Conservation (phyloP, 768 basidiomycete species). For the Melanogaster broomeanus region DNA sequence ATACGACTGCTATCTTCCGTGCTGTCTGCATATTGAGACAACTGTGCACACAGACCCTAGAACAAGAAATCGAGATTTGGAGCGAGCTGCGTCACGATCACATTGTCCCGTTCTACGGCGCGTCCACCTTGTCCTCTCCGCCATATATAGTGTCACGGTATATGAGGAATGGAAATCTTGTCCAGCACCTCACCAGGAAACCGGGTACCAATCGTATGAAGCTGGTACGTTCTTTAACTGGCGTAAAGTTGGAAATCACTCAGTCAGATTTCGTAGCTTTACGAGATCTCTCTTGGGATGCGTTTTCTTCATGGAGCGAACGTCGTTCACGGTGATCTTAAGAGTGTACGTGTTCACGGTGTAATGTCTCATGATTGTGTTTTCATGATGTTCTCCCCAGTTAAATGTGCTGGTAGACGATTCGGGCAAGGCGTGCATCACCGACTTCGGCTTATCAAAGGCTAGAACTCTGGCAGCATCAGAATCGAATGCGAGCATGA, state of each 20-base stretch:
- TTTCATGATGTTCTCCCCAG: conserved; percentile 12
- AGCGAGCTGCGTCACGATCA: conserved; percentile 10
- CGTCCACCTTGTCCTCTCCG: conserved; percentile 2
- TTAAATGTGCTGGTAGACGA: conserved; percentile 36
- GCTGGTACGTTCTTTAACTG: background rate
- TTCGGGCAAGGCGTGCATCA: conserved; percentile 28
- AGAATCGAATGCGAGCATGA: conserved; percentile 17
- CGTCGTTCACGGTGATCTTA: conserved; percentile 32
- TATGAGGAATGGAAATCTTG: conserved; percentile 6
- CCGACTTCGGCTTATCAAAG: conserved; percentile 36
- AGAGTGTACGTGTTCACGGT: conserved; percentile 16
- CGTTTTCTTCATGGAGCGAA: conserved; percentile 13
- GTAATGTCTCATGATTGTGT: background rate
- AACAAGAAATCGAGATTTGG: conserved; percentile 13
- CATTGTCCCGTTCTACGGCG: conserved; percentile 14
- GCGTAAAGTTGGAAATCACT: too few relatives aligned
- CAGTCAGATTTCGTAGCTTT: conserved; percentile 3
- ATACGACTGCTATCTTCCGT: background rate
- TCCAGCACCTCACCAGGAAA: conserved; percentile 1
- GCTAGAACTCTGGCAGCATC: conserved; percentile 15
- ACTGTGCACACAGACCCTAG: background rate
- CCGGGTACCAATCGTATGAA: background rate
- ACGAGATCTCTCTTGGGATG: conserved; percentile 14
- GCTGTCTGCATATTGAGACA: background rate
- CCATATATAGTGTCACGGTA: conserved; percentile 12